Conservation (phyloP, 768 basidiomycete genomes). For the Tulasnella sp. region DNA sequence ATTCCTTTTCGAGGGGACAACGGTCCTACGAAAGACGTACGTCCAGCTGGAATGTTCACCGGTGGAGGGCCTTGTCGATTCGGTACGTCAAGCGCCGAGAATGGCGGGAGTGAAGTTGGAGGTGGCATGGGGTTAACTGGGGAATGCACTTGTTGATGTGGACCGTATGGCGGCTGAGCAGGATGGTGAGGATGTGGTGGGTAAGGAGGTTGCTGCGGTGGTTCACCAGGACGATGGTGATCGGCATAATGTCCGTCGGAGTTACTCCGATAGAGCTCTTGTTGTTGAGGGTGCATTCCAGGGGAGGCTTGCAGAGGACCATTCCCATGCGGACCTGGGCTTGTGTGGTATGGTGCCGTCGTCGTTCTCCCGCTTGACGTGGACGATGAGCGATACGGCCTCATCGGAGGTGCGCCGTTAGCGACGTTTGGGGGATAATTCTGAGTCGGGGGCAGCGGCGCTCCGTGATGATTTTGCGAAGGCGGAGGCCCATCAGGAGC, state of each 20-base stretch:
- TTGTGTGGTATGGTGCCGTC: not conserved
- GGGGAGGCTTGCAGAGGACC: constrained; percentile 5
- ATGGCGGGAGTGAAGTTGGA: constrained; percentile 21
- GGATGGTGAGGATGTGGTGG: constrained; percentile 1
- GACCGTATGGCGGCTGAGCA: not conserved
- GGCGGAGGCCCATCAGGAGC: not conserved
- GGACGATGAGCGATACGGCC: constrained; percentile 5
- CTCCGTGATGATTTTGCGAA: not conserved
- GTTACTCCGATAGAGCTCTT: constrained; percentile 11
- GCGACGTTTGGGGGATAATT: not conserved
- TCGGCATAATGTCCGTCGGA: constrained; percentile 14
- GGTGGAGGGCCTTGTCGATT: not conserved
- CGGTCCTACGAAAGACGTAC: not conserved
- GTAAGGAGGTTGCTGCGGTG: constrained; percentile 15
- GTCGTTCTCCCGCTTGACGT: not conserved
- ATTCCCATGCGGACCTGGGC: not conserved
- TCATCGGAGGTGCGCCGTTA: not conserved
- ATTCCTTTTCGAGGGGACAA: not conserved
- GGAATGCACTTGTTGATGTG: constrained; percentile 9
- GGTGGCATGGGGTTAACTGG: constrained; percentile 15
- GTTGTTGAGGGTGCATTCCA: constrained; percentile 15
- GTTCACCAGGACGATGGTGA: not conserved
- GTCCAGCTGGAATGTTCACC: not conserved
- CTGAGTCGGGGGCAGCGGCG: not conserved
- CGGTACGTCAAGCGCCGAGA: constrained; percentile 22